Evolutionary conservation across 306 rosid genomes (phyloP), one percentile per base, ranked within the genome.

Genomic region (Hippophae gyantsensis): DNA sequence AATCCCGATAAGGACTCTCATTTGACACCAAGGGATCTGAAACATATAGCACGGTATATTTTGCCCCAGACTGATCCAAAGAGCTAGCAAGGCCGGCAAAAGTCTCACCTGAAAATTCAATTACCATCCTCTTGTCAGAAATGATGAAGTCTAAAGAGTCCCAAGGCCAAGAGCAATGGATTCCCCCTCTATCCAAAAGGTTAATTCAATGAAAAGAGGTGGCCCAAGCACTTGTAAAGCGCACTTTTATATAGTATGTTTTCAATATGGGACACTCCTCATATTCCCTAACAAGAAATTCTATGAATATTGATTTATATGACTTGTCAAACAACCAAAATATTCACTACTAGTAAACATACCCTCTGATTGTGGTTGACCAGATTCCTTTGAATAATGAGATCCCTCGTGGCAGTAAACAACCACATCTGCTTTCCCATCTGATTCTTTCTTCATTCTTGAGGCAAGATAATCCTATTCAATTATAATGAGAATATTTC

Each of bases 1-100:
- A 68, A 9, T 87, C 86, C 65, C 75, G 62, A 73, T 68, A 85
- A 68, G 95, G 89, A 77, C 79, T 81, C 10, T 47, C 79, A 68
- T 71, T 74, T 66, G 87, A 76, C 72, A 79, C 72, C 5, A 74
- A 67, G 54, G 87, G 82, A 60, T 92, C 93, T 45, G 98, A 85
- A 70, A 88, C 83, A 66, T 92, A 92, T 27, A 92, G 95, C 75
- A 81, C 87, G 6, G 86, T 81, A 72, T 92, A 92, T 48, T 83
- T 87, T 68, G 89, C 79, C 70, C 96, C 96, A 62, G 84, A 77
- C 65, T 71, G 79, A 78, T 83, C 95, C 70, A 84, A 76, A 9
- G 85, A 87, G 43, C 62, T 78, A 60, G 88, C 68, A 66, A 92
- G 82, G 64, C 79, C 78, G 48, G 75, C 72, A 50, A 92, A 79